Evolutionary conservation across 1,284 basidiomycete species (phyloP).

Genomic region (Ustilago cynodontis): DNA sequence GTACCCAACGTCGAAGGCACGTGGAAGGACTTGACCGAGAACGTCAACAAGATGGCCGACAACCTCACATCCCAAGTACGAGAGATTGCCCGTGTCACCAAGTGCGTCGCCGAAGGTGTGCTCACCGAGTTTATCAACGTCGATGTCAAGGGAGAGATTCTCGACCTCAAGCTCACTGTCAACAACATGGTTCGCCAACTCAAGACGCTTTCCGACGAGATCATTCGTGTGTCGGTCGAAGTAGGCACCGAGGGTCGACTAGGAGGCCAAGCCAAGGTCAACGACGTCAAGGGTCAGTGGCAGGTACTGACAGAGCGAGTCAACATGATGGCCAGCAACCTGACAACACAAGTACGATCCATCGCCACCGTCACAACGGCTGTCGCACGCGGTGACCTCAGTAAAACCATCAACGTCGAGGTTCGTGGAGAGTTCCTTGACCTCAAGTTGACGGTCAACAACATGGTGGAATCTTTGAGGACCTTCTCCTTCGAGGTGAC

Average conservation of each 20-base stretch:
- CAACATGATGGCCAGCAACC: conserved; percentile 74
- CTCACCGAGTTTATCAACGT: conserved; percentile 89
- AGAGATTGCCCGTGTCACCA: conserved; percentile 70
- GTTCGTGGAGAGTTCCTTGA: conserved; percentile 69
- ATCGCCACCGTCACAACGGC: conserved; percentile 68
- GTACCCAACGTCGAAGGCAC: conserved; percentile 72
- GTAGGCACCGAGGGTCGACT: conserved; percentile 91
- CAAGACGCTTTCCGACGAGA: conserved; percentile 68
- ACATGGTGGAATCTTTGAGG: conserved; percentile 70
- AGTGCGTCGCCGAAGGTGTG: conserved; percentile 86
- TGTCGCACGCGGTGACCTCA: conserved; percentile 68
- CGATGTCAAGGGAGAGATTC: conserved; percentile 96
- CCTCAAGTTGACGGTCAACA: conserved; percentile 69
- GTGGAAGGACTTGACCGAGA: conserved; percentile 72
- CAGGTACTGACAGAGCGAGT: conserved; percentile 70
- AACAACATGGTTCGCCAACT: conserved; percentile 70
- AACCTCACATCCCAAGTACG: conserved; percentile 66
- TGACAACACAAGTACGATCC: conserved; percentile 87
- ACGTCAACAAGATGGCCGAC: conserved; percentile 72
- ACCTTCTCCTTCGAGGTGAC: conserved; percentile 70
- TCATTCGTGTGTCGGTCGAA: conserved; percentile 80
- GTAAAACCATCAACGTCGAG: conserved; percentile 70
- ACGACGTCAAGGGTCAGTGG: conserved; percentile 72
- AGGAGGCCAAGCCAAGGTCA: conserved; percentile 86
- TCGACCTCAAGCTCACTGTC: conserved; percentile 80